Conservation (phyloP, 495 filamentous ascomycete genomes). For the Penicillium roqueforti region DNA sequence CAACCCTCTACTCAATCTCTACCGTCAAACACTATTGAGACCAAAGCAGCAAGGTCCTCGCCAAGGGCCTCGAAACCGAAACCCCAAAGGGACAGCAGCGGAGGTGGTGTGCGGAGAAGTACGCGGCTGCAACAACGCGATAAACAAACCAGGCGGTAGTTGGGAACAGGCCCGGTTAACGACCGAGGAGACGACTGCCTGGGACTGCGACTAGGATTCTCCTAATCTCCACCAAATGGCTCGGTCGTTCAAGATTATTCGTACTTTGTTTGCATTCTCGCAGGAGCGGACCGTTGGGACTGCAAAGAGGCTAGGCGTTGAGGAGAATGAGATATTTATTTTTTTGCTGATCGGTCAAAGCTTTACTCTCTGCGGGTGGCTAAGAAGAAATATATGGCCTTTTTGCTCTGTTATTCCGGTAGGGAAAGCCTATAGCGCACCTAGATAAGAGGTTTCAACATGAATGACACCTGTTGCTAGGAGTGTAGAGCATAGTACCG, state of each 20-base stretch:
- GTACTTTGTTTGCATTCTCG: constrained; percentile 28
- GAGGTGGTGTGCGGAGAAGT: no score
- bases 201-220: constrained; percentile 31
- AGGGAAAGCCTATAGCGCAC: constrained; percentile 13
- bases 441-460: no score
- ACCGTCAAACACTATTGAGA: no score
- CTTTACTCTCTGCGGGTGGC: constrained; percentile 22
- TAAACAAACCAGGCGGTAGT: no score
- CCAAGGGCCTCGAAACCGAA: no score
- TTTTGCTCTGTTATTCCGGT: constrained; percentile 16
- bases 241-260: constrained; percentile 25
- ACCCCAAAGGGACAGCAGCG: no score
- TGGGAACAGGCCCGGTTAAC: constrained; percentile 19
- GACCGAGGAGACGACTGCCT: constrained; percentile 19
- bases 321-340: constrained; percentile 8
- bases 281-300: constrained; percentile 20
- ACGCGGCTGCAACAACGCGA: no score
- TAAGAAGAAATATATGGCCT: constrained; percentile 18
- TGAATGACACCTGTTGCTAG: no score
- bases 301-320: constrained; percentile 6
- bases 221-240: constrained; percentile 24
- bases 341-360: constrained; percentile 27
- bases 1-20: no score
- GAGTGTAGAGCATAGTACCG: no score
- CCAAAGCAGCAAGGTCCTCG: no score